Evolutionary conservation across 495 filamentous ascomycete species (phyloP), one percentile per base, ranked within the genome.

Genomic region (Durotheca rogersii): DNA sequence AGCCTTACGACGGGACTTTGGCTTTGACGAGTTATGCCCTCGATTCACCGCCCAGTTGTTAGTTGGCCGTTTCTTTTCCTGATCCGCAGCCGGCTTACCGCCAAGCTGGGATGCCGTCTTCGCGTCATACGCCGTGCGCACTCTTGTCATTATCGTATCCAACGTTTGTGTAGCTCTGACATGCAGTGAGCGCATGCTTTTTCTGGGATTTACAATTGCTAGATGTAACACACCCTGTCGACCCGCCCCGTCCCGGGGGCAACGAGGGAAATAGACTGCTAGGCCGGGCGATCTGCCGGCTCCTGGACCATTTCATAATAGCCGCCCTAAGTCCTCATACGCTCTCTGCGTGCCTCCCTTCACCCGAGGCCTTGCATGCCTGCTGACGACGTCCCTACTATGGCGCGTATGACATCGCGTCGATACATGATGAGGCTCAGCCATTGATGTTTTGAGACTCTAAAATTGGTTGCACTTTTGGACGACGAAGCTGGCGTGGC

Each of bases 161-260:
- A 14, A 7, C 12, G 7, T 37, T n/a, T 50, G 40, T 58, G 40
- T 53, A 48, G 35, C 55, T 58, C 55, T 58, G 45, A 49, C 53
- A 51, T 46, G 40, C 44, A 58, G 44, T 36, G 37, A 50, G 40
- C 9, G n/a, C 12, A 18, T 37, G 39, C 19, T 41, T 50, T 43
- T 39, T 21, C 9, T 16, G 6, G 11, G 34, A 27, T 38, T 30
- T 20, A 12, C 21, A 10, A 17, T 45, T 20, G 32, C 36, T 29
- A 19, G 30, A 34, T 20, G 11, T 15, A 27, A 23, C 6, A 19
- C 40, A 12, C 18, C 25, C 27, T 17, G n/a, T 11, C 32, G 15
- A 19, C 29, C 7, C 23, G 17, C 32, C 31, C 44, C 25, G 17
- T 30, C 12, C 32, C 29, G 33, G 14, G 20, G 12, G 15, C 10